phyloP scores from a whole-genome alignment of 2,329 filamentous ascomycete genomes.

The Cladorrhinum sp. region DNA sequence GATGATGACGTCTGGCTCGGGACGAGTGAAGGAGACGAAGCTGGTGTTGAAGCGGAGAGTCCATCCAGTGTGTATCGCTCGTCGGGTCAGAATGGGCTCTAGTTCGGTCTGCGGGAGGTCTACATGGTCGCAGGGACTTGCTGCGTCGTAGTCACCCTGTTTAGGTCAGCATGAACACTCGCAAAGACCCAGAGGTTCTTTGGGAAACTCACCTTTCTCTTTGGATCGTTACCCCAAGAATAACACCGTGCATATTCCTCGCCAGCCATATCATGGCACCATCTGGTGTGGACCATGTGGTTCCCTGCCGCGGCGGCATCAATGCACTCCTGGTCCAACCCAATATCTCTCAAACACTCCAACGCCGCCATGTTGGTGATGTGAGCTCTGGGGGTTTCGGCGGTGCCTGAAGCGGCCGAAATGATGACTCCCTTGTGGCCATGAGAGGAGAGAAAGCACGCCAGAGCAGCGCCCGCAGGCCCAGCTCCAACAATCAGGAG shows the following conservation, averaged over 20 bases:
- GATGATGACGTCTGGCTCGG: slow-evolving; percentile 28
- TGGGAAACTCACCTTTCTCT: slow-evolving; percentile 1
- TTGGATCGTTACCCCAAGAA: slow-evolving; percentile 41
- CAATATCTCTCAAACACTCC: slow-evolving; percentile 51
- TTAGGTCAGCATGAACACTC: background rate
- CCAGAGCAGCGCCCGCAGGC: slow-evolving; percentile 53
- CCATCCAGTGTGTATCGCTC: slow-evolving; percentile 40
- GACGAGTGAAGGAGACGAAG: slow-evolving; percentile 34
- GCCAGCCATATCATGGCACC: slow-evolving; percentile 49
- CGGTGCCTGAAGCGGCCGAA: slow-evolving; percentile 44
- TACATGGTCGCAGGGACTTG: slow-evolving; percentile 41
- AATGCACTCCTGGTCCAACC: slow-evolving; percentile 40
- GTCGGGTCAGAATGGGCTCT: slow-evolving; percentile 42
- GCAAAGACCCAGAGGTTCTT: background rate
- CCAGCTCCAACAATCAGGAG: slow-evolving; percentile 51
- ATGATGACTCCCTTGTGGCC: slow-evolving; percentile 54
- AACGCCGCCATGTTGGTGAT: slow-evolving; percentile 56
- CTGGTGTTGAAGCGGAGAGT: slow-evolving; percentile 40
- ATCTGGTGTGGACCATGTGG: slow-evolving; percentile 48
- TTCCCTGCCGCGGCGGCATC: slow-evolving; percentile 35
- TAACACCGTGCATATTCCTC: slow-evolving; percentile 47
- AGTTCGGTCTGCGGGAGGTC: slow-evolving; percentile 46
- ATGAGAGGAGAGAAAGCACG: slow-evolving; percentile 49
- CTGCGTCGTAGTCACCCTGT: slow-evolving; percentile 41
- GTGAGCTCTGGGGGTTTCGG: slow-evolving; percentile 55